Evolutionary conservation across 768 basidiomycete genomes (phyloP), one percentile per base, ranked within the genome.

Genomic region (Dictyophora rubrovolvata): DNA sequence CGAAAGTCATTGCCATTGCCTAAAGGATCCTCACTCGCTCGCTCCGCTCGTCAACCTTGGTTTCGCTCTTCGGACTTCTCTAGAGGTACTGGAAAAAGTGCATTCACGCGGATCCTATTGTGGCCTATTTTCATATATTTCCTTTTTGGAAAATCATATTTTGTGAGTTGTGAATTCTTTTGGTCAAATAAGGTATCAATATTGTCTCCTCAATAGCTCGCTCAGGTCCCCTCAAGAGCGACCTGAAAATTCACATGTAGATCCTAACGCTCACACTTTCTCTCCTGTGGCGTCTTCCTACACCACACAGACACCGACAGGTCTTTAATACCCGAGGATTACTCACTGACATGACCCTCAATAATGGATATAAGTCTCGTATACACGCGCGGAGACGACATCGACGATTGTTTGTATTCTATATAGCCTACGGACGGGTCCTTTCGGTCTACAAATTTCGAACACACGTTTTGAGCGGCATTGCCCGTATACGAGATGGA

Each of bases 1-100:
- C 8, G 23, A 21, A 47, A 47, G 12, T 22, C 17, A 23, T 48
- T 56, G 55, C 21, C 47, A 56, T 22, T 56, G 55, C 18, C 12
- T 56, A 2, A 48, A 48, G 22, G 42, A 56, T 35, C 46, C 42
- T 48, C 21, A 21, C 10, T 36, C 55, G 16, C 48, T 56, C 23
- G 55, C 11, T 2, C 55, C 55, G 10, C 55, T 56, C 22, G 46
- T 56, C 23, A 36, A 56, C 48, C 47, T 56, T 10, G 48, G 55
- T 6, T 21, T 56, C 48, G 14, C 55, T 22, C 55, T 56, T 56
- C 55, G 55, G 21, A 48, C 55, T 20, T 56, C 55, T 22, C 47
- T 36, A 5, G 55, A 56, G 22, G 55, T 20, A 9, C 33, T 56
- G 46, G 55, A 56, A 48, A 20, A 22, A n/a, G 22, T 56, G 8